These are phyloP conservation scores for Penicillium egyptiacum DNA, from an alignment of 495 filamentous ascomycete genomes.

Conservation along the genomic window DNA sequence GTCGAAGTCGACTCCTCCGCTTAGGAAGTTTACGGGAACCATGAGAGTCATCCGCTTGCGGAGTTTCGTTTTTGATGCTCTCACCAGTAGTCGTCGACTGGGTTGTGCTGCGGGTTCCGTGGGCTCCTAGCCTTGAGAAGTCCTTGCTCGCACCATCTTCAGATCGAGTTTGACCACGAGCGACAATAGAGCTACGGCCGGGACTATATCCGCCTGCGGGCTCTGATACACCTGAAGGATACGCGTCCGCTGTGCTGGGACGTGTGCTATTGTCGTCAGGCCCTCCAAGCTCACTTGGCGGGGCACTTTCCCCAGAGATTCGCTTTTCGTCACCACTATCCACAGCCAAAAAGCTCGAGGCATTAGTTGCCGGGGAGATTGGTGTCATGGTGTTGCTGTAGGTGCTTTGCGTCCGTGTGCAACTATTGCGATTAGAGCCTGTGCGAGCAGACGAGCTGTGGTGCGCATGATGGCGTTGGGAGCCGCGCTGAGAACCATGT, in stretches of 20 bases:
- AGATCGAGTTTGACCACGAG: conserved; percentile 19
- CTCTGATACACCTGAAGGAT: conserved; percentile 23
- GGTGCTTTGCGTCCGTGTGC: conserved; percentile 46
- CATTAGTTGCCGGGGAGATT: conserved; percentile 52
- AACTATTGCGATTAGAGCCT: conserved; percentile 44
- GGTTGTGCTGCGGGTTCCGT: conserved; percentile 31
- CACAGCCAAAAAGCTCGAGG: conserved; percentile 51
- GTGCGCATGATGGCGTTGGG: conserved; percentile 38
- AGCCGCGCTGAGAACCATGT: conserved; percentile 23
- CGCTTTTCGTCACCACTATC: conserved; percentile 51
- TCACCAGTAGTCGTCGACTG: conserved; percentile 35
- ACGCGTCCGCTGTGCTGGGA: conserved; percentile 31
- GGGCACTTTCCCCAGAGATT: conserved; percentile 30
- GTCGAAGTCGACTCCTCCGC: conserved; percentile 43
- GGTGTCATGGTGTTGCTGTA: conserved; percentile 48
- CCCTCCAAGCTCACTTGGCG: conserved; percentile 29
- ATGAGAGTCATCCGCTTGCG: conserved; percentile 25
- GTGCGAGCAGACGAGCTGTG: conserved; percentile 40
- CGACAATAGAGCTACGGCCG: conserved; percentile 17
- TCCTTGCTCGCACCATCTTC: conserved; percentile 33
- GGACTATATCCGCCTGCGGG: conserved; percentile 23
- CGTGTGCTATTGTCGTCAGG: conserved; percentile 33
- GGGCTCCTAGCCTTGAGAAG: conserved; percentile 24
- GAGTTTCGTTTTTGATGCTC: conserved; percentile 29
- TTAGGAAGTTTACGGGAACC: conserved; percentile 35